A percentile compares a stretch with the other conserved stretches of the same genome.
phyloP scores from a whole-genome alignment of 73 alveolate species.

The Paramecium primaurelia region DNA sequence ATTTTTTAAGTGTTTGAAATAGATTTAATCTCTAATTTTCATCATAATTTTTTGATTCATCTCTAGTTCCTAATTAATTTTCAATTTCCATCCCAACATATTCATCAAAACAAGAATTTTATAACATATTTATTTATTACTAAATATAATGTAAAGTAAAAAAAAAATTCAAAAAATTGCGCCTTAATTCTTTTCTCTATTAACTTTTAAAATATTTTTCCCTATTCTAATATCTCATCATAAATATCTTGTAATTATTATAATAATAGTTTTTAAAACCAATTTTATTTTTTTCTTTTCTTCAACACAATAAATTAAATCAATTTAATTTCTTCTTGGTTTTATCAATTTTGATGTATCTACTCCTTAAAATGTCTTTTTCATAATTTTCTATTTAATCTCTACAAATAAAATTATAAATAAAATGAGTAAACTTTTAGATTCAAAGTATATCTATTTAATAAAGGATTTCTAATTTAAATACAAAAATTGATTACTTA shows the following conservation, averaged over 20 bases:
- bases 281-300: too few species aligned
- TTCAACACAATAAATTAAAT: too few species aligned
- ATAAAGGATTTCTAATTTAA: too few species aligned
- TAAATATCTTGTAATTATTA: neutral
- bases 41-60: neutral
- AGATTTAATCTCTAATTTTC: neutral
- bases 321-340: neutral
- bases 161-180: neutral
- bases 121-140: neutral
- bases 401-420: too few species aligned
- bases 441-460: too few species aligned
- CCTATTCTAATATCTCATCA: neutral
- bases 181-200: neutral
- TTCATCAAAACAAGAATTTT: neutral
- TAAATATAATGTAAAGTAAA: neutral
- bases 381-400: too few species aligned
- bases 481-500: too few species aligned
- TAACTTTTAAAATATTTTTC: neutral
- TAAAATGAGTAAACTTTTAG: too few species aligned
- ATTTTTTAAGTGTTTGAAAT: neutral
- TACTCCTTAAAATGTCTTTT: too few species aligned
- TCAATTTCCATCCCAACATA: neutral
- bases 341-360: too few species aligned
- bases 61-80: neutral
- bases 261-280: neutral